Conservation (phyloP, 108 stramenopile genomes). For the Cyclotella sp. region DNA sequence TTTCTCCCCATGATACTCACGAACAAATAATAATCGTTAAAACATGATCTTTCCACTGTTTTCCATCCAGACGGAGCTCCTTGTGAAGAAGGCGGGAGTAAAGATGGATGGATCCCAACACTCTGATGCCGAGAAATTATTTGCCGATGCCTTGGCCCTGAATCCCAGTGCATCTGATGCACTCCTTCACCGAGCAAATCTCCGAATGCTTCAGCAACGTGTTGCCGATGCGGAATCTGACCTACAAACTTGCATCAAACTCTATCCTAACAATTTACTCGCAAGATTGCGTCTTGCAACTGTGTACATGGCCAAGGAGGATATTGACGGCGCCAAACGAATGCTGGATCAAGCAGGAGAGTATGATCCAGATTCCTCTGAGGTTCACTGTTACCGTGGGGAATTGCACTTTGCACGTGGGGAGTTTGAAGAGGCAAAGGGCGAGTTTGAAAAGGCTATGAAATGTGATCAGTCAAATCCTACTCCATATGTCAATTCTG, state of each 20-base stretch:
- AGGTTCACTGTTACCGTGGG: slow-evolving; percentile 90
- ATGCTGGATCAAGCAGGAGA: slow-evolving; percentile 74
- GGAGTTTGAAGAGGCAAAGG: slow-evolving; percentile 71
- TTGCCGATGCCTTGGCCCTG: slow-evolving; percentile 73
- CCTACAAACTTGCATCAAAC: slow-evolving; percentile 70
- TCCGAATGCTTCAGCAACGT: slow-evolving; percentile 79
- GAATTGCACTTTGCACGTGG: slow-evolving; percentile 84
- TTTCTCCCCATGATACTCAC: no score
- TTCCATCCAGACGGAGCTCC: slow-evolving; percentile 56
- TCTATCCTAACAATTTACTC: slow-evolving; percentile 84
- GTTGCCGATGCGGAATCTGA: slow-evolving; percentile 72
- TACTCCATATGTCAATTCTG: slow-evolving; percentile 91
- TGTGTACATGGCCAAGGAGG: slow-evolving; percentile 76
- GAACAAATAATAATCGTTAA: no score
- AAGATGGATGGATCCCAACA: slow-evolving; percentile 85
- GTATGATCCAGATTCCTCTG: slow-evolving; percentile 77
- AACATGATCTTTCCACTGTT: no score
- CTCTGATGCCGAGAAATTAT: slow-evolving; percentile 72
- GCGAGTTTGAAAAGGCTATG: slow-evolving; percentile 86
- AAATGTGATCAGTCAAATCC: slow-evolving; percentile 81
- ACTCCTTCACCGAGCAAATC: slow-evolving; percentile 87
- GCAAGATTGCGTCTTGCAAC: slow-evolving; percentile 88
- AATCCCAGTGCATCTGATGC: slow-evolving; percentile 85
- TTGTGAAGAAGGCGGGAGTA: slow-evolving; percentile 91
- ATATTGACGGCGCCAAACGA: slow-evolving; percentile 72